A percentile compares a stretch with the other conserved stretches of the same genome.
Evolutionary conservation across 129 eudicot species (phyloP).

Genomic region (Tanacetum coccineum): DNA sequence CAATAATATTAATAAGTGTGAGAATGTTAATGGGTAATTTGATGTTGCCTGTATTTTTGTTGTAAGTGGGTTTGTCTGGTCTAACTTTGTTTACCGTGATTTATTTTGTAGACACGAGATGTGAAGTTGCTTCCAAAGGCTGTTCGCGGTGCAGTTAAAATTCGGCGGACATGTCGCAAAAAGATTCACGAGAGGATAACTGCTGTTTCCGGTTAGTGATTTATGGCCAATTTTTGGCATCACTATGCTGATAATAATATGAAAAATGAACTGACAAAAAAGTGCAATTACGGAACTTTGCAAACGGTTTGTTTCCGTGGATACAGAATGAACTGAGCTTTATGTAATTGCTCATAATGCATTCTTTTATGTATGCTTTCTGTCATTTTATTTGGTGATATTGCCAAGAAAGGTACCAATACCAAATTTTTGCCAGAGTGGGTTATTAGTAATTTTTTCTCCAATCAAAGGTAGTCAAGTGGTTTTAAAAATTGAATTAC

Average conservation of each 20-base stretch:
- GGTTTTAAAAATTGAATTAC: no score
- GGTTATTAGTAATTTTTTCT: no score
- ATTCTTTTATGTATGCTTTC: no score
- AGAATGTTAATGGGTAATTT: not conserved
- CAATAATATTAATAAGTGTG: not conserved
- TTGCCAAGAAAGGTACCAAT: no score
- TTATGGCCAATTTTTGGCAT: not conserved
- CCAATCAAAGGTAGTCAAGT: no score
- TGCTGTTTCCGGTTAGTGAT: slow-evolving; percentile 63
- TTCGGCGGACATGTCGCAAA: slow-evolving; percentile 80
- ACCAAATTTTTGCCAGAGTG: no score
- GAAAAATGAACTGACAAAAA: not conserved
- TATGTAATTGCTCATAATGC: not conserved
- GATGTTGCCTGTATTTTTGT: not conserved
- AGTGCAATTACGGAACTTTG: not conserved
- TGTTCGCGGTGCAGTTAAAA: slow-evolving; percentile 43
- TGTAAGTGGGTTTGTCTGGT: not conserved
- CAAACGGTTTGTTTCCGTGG: slow-evolving; percentile 1
- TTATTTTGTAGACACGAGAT: slow-evolving; percentile 66
- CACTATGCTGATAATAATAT: not conserved
- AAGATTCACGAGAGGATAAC: slow-evolving; percentile 86
- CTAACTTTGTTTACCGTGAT: not conserved
- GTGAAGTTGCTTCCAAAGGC: slow-evolving; percentile 64
- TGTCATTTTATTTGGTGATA: no score
- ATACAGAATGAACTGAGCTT: not conserved